These are phyloP conservation scores for Coccinonectria pachysandricola DNA, from an alignment of 2,329 filamentous ascomycete species.

Conservation along the genomic window DNA sequence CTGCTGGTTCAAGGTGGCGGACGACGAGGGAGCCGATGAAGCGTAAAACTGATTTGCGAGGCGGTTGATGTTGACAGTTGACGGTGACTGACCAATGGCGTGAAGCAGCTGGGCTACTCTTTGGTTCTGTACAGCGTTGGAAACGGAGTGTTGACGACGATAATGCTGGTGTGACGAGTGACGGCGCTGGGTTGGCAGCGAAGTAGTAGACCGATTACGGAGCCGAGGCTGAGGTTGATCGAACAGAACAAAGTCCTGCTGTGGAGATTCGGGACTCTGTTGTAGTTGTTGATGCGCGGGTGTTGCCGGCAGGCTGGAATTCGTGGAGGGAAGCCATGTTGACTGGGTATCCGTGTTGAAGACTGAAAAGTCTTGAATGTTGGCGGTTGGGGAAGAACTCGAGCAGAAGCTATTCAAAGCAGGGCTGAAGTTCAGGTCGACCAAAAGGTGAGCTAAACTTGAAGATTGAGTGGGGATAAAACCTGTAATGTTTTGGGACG, in stretches of 20 bases:
- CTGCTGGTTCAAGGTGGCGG: conserved; percentile 46
- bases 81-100: conserved; percentile 45
- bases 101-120: conserved; percentile 50
- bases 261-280: conserved; percentile 38
- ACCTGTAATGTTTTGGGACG: conserved; percentile 32
- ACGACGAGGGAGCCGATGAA: conserved; percentile 53
- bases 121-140: conserved; percentile 41
- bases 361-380: conserved; percentile 62
- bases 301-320: conserved; percentile 51
- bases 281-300: conserved; percentile 46
- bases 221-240: conserved; percentile 35
- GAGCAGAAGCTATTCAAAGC: conserved; percentile 47
- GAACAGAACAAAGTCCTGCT: conserved; percentile 75
- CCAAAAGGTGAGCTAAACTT: conserved; percentile 43
- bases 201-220: conserved; percentile 28
- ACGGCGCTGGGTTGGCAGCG: conserved; percentile 33
- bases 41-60: conserved; percentile 56
- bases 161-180: conserved; percentile 36
- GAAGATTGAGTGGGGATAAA: conserved; percentile 37
- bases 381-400: conserved; percentile 47
- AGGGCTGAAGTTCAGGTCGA: conserved; percentile 58
- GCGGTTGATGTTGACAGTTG: conserved; percentile 46
- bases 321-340: conserved; percentile 71
- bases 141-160: conserved; percentile 29
- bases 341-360: conserved; percentile 74